Evolutionary conservation across 225 moss, liverwort and hornwort genomes (phyloP), one percentile per base, ranked within the genome.

Genomic region (Lunularia cruciata): DNA sequence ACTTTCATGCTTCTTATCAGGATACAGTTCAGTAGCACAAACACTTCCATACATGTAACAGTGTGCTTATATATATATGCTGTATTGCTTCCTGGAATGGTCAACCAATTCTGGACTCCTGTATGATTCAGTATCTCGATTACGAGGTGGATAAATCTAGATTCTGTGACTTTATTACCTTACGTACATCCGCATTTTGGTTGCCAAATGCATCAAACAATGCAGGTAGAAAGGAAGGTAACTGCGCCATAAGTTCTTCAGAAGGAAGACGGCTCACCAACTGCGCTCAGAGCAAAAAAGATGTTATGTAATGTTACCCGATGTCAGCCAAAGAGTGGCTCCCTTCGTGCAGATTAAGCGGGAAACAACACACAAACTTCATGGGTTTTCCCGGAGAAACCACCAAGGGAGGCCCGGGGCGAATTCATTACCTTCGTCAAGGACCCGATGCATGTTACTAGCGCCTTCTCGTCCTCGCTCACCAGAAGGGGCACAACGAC

Each of bases 201-300:
- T 92, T 84, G 38, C 95, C 92, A 60, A 95, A 95, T 64, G 92
- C 95, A 58, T 90, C 84, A 76, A 95, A 95, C n/a, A 95, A 81
- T 65, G 87, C 87, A 19, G 95, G 95, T 68, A 95, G 78, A 75
- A 95, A 95, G 13, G 95, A 84, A 38, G 79, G 90, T 23, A 95
- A 73, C 78, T 95, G 86, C 25, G 83, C 80, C 49, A 75, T 84
- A 14, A 95, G 85, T 63, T 92, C 89, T 34, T 87, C 90, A 60
- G 87, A 71, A 45, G 90, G 66, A 60, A 96, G 84, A 38, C 95
- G 88, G 77, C 90, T 87, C 61, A 96, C 95, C 76, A 96, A 78
- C 88, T 91, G 84, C 27, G 34, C 8, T 45, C 26, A 63, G 13
- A 27, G 3, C 14, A 3, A 15, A 5, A 63, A 6, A 3, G 15